Base-by-base conservation (phyloP, 306 rosid species). In the Vicia faba region DNA sequence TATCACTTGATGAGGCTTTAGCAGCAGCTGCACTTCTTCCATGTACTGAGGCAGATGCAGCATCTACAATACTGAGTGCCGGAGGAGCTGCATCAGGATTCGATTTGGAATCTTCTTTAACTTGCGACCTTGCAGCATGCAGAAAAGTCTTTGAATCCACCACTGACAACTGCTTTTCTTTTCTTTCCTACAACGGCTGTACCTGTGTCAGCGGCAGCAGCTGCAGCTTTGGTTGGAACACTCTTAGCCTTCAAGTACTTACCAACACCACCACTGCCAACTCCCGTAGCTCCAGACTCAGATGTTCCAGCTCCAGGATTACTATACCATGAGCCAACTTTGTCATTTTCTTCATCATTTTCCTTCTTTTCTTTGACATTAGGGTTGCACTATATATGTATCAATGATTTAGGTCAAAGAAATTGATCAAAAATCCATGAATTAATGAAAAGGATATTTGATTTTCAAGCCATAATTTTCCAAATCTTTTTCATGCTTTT, bases 21-120 rank as follows among this genome's bases (percentile, higher is more conserved):
- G 99, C 96, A 26, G 99, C 95, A 70, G 95, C 91, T 12, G 99
- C 99, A 64, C 97, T 90, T 82, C 99, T 88, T 54, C 96, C 99
- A 66, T 95, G 97, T 53, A 95, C 96, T n/a, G 99, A 87, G 66
- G 99, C 99, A 79, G 99, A 95, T 9, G 97, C 97, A 76, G 97
- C 96, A 85, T 90, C 99, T 41, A 95, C 99, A 71, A 95, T 86
- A 73, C 99, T 95, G 72, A 78, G 84, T n/a, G 85, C 84, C 77
- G 79, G 96, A 81, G 88, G 74, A 45, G 88, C 92, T 46, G 84
- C 88, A 68, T 86, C 84, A 9, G 73, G 29, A 31, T 84, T 70
- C 66, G 86, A 86, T 36, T 84, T 81, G 5, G 95, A 63, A 80
- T 89, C 89, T 53, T 90, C 96, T 80, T 85, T 85, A 40, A 90